phyloP scores from a whole-genome alignment of 2,329 filamentous ascomycete species.

The Arthrobotrys sphaeroides region DNA sequence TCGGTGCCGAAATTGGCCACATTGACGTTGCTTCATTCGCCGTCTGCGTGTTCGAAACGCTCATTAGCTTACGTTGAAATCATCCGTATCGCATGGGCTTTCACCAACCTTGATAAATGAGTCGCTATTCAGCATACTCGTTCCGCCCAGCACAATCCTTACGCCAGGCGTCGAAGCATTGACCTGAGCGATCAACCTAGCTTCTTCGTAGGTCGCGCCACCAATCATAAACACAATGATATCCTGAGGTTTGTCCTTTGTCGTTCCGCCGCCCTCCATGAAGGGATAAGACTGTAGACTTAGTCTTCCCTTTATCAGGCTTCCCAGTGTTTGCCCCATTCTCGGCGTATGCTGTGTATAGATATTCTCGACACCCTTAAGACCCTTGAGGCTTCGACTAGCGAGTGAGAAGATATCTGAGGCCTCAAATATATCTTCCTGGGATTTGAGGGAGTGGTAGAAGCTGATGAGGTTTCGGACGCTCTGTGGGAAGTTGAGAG shows the following conservation, averaged over 20 bases:
- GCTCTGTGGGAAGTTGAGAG: constrained; percentile 40
- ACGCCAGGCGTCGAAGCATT: constrained; percentile 91
- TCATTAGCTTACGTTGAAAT: not conserved
- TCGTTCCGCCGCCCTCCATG: constrained; percentile 84
- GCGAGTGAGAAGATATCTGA: constrained; percentile 90
- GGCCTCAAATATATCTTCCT: constrained; percentile 90
- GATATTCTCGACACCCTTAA: constrained; percentile 98
- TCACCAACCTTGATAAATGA: constrained; percentile 75
- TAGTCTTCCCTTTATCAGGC: constrained; percentile 88
- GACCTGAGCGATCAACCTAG: constrained; percentile 92
- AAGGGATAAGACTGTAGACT: constrained; percentile 92
- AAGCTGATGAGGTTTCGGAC: constrained; percentile 85
- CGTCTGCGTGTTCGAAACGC: not conserved
- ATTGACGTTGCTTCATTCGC: constrained; percentile 48
- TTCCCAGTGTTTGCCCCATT: constrained; percentile 86
- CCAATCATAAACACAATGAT: constrained; percentile 94
- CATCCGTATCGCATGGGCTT: not conserved
- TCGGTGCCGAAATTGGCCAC: constrained; percentile 47
- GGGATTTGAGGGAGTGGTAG: constrained; percentile 76
- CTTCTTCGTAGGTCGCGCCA: constrained; percentile 94
- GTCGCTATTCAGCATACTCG: constrained; percentile 84
- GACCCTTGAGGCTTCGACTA: constrained; percentile 85
- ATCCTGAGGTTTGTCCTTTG: constrained; percentile 94
- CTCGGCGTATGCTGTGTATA: constrained; percentile 96
- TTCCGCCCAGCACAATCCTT: constrained; percentile 87